Base-by-base conservation (phyloP, 2,329 filamentous ascomycete species). In the Ciborinia camelliae region DNA sequence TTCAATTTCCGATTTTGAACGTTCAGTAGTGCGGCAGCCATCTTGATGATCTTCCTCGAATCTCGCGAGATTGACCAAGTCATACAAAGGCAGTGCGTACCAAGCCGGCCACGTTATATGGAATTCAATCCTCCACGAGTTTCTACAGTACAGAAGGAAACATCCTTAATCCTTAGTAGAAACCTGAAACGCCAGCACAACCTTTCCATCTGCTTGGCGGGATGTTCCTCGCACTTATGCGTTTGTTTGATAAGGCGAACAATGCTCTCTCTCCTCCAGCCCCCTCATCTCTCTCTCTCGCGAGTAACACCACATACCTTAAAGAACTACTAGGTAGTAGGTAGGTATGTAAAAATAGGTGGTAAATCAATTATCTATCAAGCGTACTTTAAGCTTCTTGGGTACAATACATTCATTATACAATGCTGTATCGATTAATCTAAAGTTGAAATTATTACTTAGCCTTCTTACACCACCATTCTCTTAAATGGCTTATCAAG, bases 361-460 rank as follows among this genome's bases (percentile, higher is more conserved):
- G 54, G 41, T 47, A 47, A 58, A 37, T 58, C 28, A 47, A 30
- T 57, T 18, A 32, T 58, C 54, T 26, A 47, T 58, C 55, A 45
- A 58, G 15, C 32, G 28, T 7, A 28, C 14, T 55, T 41, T 32
- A n/a, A n/a, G n/a, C 51, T 9, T 12, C 18, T 14, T 15, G 39
- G n/a, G 28, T 28, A 47, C 28, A 41, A 35, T 35, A n/a, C n/a
- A n/a, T n/a, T n/a, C n/a, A n/a, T n/a, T n/a, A n/a, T n/a, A n/a
- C n/a, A n/a, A n/a, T n/a, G n/a, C n/a, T n/a, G n/a, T n/a, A n/a
- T n/a, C n/a, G n/a, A n/a, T n/a, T n/a, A n/a, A n/a, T n/a, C n/a
- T n/a, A 45, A 32, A 23, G 28, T 45, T 58, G 26, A 58, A 14
- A 15, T 15, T 45, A 45, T 23, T 45, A 55, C 53, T 55, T 55